These are phyloP conservation scores for Diaporthe batatas DNA, from an alignment of 2,329 filamentous ascomycete genomes.

Conservation along the genomic window DNA sequence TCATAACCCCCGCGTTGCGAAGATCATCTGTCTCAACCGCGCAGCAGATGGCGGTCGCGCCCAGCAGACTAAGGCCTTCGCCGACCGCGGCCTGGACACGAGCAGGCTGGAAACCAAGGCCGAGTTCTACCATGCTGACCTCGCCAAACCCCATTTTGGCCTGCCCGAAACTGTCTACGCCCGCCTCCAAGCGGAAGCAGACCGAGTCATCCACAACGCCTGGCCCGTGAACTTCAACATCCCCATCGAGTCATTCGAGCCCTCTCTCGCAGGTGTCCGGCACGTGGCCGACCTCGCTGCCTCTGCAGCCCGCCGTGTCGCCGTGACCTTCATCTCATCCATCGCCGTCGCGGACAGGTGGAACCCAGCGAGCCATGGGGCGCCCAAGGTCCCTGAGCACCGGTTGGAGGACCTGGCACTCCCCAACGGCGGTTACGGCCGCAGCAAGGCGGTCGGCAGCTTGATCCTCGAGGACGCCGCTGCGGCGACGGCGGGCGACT, in stretches of 20 bases:
- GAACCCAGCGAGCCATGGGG: conserved; percentile 41
- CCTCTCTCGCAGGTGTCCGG: conserved; percentile 61
- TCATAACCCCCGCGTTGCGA: conserved; percentile 52
- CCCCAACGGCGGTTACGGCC: conserved; percentile 54
- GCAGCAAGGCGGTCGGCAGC: conserved; percentile 55
- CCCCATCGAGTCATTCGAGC: conserved; percentile 60
- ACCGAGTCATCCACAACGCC: conserved; percentile 64
- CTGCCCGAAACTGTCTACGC: conserved; percentile 53
- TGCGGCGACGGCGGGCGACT: conserved; percentile 46
- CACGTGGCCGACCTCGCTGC: conserved; percentile 60
- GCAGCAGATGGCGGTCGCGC: conserved; percentile 53
- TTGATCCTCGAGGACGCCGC: conserved; percentile 56
- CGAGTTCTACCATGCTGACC: conserved; percentile 62
- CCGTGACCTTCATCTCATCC: conserved; percentile 57
- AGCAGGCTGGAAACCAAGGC: conserved; percentile 52
- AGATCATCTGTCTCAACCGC: conserved; percentile 61
- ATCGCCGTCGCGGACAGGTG: conserved; percentile 53
- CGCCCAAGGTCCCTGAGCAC: conserved; percentile 51
- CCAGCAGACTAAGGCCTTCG: conserved; percentile 54
- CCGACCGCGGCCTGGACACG: conserved; percentile 53
- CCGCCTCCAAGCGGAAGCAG: conserved; percentile 53
- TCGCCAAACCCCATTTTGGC: conserved; percentile 61
- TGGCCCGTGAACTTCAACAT: conserved; percentile 62
- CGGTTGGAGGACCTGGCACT: conserved; percentile 51
- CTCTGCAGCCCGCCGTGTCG: conserved; percentile 50